These are phyloP conservation scores for Pelagophyceae sp. DNA, from an alignment of 352 stramenopile species.

Conservation along the genomic window DNA sequence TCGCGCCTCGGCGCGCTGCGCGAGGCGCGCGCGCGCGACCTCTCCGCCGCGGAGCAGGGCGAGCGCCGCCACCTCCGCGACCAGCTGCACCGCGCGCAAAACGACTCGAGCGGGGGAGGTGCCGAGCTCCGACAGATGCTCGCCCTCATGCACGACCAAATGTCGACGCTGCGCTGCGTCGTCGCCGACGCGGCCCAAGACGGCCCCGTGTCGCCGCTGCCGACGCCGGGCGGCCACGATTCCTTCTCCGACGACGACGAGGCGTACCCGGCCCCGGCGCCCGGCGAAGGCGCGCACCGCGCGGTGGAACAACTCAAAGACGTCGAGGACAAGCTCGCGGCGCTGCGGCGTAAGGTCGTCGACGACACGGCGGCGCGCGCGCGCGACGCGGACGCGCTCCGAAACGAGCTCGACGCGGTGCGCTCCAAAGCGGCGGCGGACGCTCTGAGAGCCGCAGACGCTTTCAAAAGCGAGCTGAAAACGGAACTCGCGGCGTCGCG, in stretches of 20 bases:
- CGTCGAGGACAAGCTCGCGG: neutral
- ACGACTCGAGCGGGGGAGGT: neutral
- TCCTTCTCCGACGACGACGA: neutral
- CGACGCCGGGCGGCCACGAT: neutral
- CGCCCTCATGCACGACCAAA: neutral
- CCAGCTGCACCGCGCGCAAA: neutral
- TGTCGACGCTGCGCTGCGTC: neutral
- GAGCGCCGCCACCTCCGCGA: neutral
- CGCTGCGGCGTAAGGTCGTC: neutral
- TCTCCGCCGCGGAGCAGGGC: neutral
- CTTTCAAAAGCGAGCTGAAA: neutral
- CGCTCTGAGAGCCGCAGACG: no score
- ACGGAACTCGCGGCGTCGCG: neutral
- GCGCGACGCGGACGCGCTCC: neutral
- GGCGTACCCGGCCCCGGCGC: neutral
- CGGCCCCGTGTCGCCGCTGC: neutral
- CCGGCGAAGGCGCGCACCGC: no score
- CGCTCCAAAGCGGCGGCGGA: no score
- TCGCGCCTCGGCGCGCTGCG: neutral
- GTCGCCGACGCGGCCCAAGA: neutral
- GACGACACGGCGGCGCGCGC: neutral
- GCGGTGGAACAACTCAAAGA: neutral
- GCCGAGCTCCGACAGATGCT: neutral
- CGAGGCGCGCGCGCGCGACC: neutral
- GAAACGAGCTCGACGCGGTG: neutral